A percentile compares a stretch with the other conserved stretches of the same genome.
Evolutionary conservation across 2,329 filamentous ascomycete species (phyloP).

Genomic region (Phyllosticta citribraziliensis): DNA sequence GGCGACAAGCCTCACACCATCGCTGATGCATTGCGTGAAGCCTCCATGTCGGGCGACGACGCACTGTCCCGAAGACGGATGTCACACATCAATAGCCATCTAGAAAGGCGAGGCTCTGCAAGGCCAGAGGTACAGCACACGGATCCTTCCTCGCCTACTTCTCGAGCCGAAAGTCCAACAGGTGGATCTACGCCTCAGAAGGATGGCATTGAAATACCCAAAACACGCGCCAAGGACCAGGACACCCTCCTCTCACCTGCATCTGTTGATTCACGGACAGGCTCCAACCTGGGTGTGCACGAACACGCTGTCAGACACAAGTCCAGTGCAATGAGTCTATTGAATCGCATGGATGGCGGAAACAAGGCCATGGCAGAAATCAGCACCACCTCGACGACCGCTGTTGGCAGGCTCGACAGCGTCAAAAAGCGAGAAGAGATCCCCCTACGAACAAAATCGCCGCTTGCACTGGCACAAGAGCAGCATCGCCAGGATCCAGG

Average conservation of each 20-base stretch:
- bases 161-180: conserved; percentile 1
- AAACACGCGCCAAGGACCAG: conserved; percentile 1
- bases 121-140: conserved; percentile 14
- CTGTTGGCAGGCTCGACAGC: conserved; percentile 54
- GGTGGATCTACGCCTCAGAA: neutral
- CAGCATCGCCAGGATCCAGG: conserved; percentile 23
- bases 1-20: conserved; percentile 58
- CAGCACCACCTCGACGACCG: conserved; percentile 53
- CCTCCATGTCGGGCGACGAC: conserved; percentile 77
- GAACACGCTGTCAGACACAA: conserved; percentile 32
- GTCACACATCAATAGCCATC: conserved; percentile 30
- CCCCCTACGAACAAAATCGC: conserved; percentile 19
- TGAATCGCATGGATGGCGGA: conserved; percentile 44
- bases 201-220: conserved; percentile 19
- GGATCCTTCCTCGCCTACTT: conserved; percentile 10
- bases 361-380: conserved; percentile 56
- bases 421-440: conserved; percentile 26
- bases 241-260: conserved; percentile 3
- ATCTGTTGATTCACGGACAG: conserved; percentile 12
- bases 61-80: conserved; percentile 40
- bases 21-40: conserved; percentile 81
- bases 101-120: conserved; percentile 19
- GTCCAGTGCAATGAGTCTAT: conserved; percentile 49
- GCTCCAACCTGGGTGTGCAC: neutral
- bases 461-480: conserved; percentile 20